Conservation (phyloP, 169 alveolate genomes). For the Plasmodium vivax region DNA sequence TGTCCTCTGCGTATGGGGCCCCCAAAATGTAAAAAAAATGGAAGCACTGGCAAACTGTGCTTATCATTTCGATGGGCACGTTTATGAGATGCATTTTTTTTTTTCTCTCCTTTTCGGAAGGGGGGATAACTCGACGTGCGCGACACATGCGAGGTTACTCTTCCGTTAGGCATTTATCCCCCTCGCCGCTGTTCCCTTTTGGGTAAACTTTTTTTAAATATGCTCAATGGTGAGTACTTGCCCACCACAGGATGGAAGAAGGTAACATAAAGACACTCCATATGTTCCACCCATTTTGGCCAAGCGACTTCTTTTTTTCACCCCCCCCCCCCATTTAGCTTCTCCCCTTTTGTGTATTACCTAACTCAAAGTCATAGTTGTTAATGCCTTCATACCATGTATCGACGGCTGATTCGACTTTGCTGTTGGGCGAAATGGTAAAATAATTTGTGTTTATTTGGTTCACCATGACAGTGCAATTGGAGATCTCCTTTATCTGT, state of each 20-base stretch:
- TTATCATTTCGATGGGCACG: neutral
- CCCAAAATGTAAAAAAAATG: neutral
- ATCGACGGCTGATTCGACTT: conserved; percentile 52
- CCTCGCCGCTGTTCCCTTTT: neutral
- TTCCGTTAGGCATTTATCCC: neutral
- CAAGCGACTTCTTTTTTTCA: neutral
- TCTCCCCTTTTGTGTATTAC: conserved; percentile 2
- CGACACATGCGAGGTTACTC: neutral
- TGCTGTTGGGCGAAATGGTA: neutral
- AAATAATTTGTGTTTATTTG: conserved; percentile 56
- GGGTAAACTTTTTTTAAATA: neutral
- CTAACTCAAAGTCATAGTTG: conserved; percentile 67
- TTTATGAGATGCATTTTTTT: neutral
- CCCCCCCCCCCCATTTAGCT: neutral
- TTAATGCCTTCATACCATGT: conserved; percentile 73
- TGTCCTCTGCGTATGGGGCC: neutral
- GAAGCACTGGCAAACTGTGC: neutral
- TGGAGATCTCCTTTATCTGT: conserved; percentile 17
- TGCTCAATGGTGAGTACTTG: neutral
- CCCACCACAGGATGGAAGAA: neutral
- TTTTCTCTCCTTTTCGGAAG: neutral
- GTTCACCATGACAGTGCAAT: conserved; percentile 26
- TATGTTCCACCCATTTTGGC: neutral
- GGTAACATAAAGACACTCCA: neutral
- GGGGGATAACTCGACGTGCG: neutral